Percentiles rank a stretch among this genome's conserved stretches.
These are phyloP conservation scores for Lasiodiplodia gonubiensis DNA, from an alignment of 2,329 filamentous ascomycete genomes.

Conservation along the genomic window DNA sequence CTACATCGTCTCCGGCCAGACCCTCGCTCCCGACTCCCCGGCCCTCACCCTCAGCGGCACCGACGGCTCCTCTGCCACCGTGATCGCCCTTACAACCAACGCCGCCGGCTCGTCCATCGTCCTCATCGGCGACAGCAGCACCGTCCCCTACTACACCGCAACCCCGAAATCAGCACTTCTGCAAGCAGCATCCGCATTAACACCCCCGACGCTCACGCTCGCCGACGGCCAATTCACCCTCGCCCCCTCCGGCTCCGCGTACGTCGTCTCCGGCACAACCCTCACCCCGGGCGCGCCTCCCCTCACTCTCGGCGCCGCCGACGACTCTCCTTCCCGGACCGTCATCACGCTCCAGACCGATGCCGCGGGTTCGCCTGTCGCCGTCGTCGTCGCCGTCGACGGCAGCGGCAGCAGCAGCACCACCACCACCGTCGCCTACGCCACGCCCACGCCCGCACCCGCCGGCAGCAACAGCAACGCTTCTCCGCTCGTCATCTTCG, in stretches of 20 bases:
- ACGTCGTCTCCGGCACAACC: background rate
- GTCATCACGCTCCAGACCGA: background rate
- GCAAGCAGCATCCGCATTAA: no score
- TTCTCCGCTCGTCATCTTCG: background rate
- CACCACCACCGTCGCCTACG: background rate
- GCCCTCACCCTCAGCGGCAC: background rate
- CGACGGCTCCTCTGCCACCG: background rate
- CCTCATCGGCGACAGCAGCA: background rate
- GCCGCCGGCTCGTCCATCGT: background rate
- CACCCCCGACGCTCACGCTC: background rate
- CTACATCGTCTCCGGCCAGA: slow-evolving; percentile 6
- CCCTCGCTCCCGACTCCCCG: background rate
- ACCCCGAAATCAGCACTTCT: background rate
- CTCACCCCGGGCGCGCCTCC: background rate
- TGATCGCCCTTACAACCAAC: background rate
- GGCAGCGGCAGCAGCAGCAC: background rate
- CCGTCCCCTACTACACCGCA: background rate
- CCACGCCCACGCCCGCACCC: background rate
- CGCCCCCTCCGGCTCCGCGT: background rate
- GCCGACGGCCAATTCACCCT: background rate
- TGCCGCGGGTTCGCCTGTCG: background rate
- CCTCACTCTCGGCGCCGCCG: background rate
- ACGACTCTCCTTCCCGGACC: background rate
- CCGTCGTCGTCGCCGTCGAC: background rate
- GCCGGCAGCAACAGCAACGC: background rate